These are phyloP conservation scores for Capronia coronata DNA, from an alignment of 2,329 filamentous ascomycete species.

Conservation along the genomic window DNA sequence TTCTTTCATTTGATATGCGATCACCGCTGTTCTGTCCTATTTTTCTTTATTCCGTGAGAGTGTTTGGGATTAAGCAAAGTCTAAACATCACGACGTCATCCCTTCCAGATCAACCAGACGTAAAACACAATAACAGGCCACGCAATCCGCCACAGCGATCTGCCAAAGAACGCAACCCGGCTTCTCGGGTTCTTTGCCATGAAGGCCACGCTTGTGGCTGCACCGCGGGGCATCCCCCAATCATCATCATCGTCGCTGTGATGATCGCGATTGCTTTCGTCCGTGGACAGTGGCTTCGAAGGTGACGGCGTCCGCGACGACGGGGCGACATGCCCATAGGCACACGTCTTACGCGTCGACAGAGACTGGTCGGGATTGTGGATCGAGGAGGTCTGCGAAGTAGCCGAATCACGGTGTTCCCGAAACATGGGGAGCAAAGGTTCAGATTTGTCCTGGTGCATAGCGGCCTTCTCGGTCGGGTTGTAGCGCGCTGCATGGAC, in stretches of 20 bases:
- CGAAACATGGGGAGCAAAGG: conserved; percentile 30
- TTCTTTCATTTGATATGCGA: no score
- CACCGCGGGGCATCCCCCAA: conserved; percentile 18
- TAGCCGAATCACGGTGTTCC: conserved; percentile 28
- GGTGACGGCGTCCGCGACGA: conserved; percentile 48
- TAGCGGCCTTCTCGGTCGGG: conserved; percentile 28
- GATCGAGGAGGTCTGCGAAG: conserved; percentile 25
- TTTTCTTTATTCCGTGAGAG: no score
- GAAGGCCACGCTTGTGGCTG: conserved; percentile 22
- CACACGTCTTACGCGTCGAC: conserved; percentile 23
- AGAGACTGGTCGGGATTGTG: conserved; percentile 9
- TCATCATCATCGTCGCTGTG: conserved; percentile 15
- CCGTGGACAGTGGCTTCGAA: conserved; percentile 51
- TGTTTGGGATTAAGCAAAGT: no score
- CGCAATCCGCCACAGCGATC: conserved; percentile 55
- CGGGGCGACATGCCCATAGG: conserved; percentile 22
- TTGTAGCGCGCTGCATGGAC: conserved; percentile 20
- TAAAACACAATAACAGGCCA: conserved; percentile 61
- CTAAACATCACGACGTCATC: conserved; percentile 46
- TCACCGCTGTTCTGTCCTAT: no score
- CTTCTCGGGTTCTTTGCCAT: conserved; percentile 40
- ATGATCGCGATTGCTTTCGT: conserved; percentile 24
- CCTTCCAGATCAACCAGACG: conserved; percentile 59
- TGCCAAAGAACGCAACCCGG: conserved; percentile 56
- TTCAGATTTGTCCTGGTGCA: conserved; percentile 28